Base-by-base conservation (phyloP, 495 filamentous ascomycete species). In the Hyaloscypha hepaticicola region DNA sequence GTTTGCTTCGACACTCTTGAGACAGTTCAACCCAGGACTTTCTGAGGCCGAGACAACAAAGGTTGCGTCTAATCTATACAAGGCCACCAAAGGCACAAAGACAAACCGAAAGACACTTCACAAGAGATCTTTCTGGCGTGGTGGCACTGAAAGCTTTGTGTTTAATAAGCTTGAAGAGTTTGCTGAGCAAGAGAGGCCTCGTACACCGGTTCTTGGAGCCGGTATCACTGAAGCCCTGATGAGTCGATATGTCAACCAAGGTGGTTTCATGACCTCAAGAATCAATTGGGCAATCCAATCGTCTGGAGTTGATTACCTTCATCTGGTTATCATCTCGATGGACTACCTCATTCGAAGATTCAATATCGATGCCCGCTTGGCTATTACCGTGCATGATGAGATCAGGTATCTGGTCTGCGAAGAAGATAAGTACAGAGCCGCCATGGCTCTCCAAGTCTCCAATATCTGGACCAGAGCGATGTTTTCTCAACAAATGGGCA, bases 261-360 rank as follows among this genome's bases (percentile, higher is more conserved):
- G 93, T 29, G 91, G 88, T 53, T 99, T 94, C 77, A 90, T 99
- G 79, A 96, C 96, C 2, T 95, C 90, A 34, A 87, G 95, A 21
- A 97, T 99, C 78, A 99, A 99, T 73, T 99, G 95, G 95, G 95
- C 95, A 22, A 97, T 99, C 66, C 95, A 99, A 69, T 96, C 92
- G 2, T 95, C 90, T 8, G 95, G 95, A 31, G 95, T 98, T 14
- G 95, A 99, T 76, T 99, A 99, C 76, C 85, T 99, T 12, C 95
- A 99, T 70, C 88, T 99, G 11, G 78, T 99, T 25, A 91, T 99
- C 63, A 85, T 97, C 21, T 82, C 86, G 27, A 99, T 99, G 95
- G 93, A 98, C 73, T 95, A 96, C 72, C 84, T 99, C 7, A 88
- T 87, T 61, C 83, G 91, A n/a, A 88, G 85, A 22, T 98, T 89